Percentiles rank a stretch among this genome's conserved stretches.
phyloP scores from a whole-genome alignment of 23 red algal species.

The Cyanidiococcus yangmingshanensis region DNA sequence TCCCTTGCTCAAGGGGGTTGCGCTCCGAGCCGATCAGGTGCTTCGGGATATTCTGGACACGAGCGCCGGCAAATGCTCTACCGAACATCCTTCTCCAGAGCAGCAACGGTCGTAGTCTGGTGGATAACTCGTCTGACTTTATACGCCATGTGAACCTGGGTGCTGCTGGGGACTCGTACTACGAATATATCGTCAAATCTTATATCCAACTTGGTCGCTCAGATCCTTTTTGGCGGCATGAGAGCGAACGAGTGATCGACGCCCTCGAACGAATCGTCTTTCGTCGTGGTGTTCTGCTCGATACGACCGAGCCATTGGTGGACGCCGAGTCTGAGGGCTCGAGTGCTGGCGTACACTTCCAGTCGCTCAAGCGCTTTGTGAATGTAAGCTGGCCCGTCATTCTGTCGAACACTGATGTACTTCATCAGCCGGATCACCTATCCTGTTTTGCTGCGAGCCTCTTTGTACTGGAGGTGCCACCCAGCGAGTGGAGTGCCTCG shows the following conservation, averaged over 20 bases:
- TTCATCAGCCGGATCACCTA: background rate
- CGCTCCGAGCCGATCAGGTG: background rate
- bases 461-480: background rate
- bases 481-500: background rate
- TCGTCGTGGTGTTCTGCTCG: conserved; percentile 1
- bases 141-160: background rate
- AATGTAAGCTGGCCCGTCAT: conserved; percentile 14
- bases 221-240: background rate
- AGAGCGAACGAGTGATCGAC: conserved; percentile 13
- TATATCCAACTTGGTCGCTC: background rate
- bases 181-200: conserved; percentile 12
- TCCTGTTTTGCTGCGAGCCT: background rate
- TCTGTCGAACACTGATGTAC: background rate
- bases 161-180: conserved; percentile 6
- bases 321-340: background rate
- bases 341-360: background rate
- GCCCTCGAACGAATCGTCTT: background rate
- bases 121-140: background rate
- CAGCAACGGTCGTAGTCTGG: background rate
- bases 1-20: background rate
- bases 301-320: background rate
- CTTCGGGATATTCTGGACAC: background rate
- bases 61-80: background rate
- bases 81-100: background rate
- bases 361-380: background rate